Evolutionary conservation across 1,284 basidiomycete species (phyloP), one percentile per base, ranked within the genome.

Genomic region (Naganishia cerealis): DNA sequence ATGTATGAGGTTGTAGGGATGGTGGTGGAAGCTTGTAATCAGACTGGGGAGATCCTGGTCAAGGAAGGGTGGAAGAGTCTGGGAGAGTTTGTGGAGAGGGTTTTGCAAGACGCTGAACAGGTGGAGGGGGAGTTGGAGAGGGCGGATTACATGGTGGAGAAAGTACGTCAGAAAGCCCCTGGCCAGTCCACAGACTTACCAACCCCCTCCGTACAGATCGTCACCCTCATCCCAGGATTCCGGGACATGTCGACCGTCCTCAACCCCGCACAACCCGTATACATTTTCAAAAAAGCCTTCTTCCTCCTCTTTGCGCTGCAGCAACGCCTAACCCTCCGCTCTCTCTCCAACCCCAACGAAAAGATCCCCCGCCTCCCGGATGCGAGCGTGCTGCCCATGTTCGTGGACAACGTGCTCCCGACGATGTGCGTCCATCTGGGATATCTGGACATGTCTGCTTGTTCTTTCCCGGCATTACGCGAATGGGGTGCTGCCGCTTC

Each of bases 251-350:
- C 69, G 33, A 57, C 67, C 43, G 6, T 33, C 13, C 26, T 26
- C 10, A 24, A 52, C 38, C 59, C 61, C 0, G n/a, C 55, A 18
- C 55, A 59, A 24, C 65, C 72, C 9, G 84, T 93, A 12, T 93
- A 91, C 78, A 85, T 91, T 75, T 91, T 92, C 84, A 94, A 93
- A 79, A 93, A 94, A 75, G 91, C 90, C 1, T 82, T 94, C 38
- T 91, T 92, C 78, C 84, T 94, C 50, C 82, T 93, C 52, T 86
- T 90, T 70, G 87, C 87, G 8, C 81, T 94, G 65, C 80, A 80
- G 21, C 77, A 88, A 46, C 86, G 89, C 43, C 89, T 75, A 9
- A 80, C 84, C 8, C 76, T 84, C 39, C 82, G 86, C 2, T 85
- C 91, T 72, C 86, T 86, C 26, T 77, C 88, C 8, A 36, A 62